A percentile compares a stretch with the other conserved stretches of the same genome.
These are phyloP conservation scores for Allomyces macrogynus DNA, from an alignment of 192 early-diverging fungal species.

Conservation along the genomic window DNA sequence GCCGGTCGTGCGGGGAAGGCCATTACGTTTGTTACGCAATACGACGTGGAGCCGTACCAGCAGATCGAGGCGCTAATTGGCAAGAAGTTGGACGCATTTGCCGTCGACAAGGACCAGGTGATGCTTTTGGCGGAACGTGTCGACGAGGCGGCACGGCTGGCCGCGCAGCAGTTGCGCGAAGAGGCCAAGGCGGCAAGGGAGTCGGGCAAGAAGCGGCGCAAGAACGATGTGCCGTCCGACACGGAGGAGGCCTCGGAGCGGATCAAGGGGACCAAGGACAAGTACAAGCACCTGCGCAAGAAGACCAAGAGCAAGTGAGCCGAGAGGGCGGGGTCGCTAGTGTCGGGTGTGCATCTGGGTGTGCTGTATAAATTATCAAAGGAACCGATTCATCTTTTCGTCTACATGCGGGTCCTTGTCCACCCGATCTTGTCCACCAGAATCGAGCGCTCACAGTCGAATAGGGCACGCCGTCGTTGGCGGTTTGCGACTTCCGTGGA, in stretches of 20 bases:
- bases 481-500: too few species aligned
- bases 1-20: conserved; percentile 62
- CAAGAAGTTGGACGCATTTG: conserved; percentile 67
- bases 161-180: conserved; percentile 69
- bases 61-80: conserved; percentile 77
- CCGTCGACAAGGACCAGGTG: conserved; percentile 56
- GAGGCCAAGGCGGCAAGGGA: conserved; percentile 24
- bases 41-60: conserved; percentile 88
- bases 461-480: too few species aligned
- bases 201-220: background rate
- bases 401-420: too few species aligned
- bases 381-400: too few species aligned
- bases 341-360: too few species aligned
- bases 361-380: too few species aligned
- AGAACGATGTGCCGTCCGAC: background rate
- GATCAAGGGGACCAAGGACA: background rate
- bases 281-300: background rate
- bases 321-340: too few species aligned
- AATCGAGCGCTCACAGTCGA: too few species aligned
- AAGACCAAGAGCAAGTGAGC: conserved; percentile 47
- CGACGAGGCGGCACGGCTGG: conserved; percentile 67
- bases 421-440: too few species aligned
- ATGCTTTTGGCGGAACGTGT: conserved; percentile 88
- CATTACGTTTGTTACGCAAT: conserved; percentile 66
- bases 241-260: background rate